phyloP scores from a whole-genome alignment of 2,329 filamentous ascomycete species.

The Teratosphaeriaceae sp. region DNA sequence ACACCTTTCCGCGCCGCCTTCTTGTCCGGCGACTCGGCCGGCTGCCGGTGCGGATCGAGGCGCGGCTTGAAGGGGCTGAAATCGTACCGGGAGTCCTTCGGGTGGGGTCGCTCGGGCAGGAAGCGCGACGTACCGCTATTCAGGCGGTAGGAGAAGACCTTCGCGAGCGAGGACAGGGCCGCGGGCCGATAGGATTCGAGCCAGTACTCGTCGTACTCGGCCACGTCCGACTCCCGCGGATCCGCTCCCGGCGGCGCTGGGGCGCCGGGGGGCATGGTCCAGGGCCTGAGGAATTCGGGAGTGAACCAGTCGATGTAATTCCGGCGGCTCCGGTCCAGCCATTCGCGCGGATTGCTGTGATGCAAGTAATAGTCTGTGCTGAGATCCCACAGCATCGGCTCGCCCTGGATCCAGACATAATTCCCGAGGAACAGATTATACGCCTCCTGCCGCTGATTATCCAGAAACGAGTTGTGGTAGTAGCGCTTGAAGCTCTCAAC shows the following conservation, averaged over 20 bases:
- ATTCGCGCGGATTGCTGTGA: slow-evolving; percentile 72
- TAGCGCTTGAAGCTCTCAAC: slow-evolving; percentile 98
- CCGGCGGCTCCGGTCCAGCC: slow-evolving; percentile 54
- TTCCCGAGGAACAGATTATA: slow-evolving; percentile 97
- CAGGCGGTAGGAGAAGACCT: slow-evolving; percentile 89
- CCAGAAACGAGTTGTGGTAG: slow-evolving; percentile 97
- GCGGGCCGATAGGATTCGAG: slow-evolving; percentile 90
- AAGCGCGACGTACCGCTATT: slow-evolving; percentile 75
- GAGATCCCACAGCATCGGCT: slow-evolving; percentile 96
- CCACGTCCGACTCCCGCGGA: slow-evolving; percentile 31
- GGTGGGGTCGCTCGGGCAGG: slow-evolving; percentile 60
- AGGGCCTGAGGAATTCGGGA: slow-evolving; percentile 60
- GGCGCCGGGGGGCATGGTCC: slow-evolving; percentile 46
- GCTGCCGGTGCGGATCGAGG: slow-evolving; percentile 31
- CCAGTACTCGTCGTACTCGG: slow-evolving; percentile 89
- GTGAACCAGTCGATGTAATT: slow-evolving; percentile 91
- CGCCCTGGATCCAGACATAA: slow-evolving; percentile 78
- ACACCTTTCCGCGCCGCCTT: slow-evolving; percentile 60
- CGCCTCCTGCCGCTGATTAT: slow-evolving; percentile 95
- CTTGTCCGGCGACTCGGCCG: slow-evolving; percentile 53
- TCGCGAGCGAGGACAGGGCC: slow-evolving; percentile 80
- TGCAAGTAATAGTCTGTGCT: slow-evolving; percentile 94
- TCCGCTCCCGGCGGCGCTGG: slow-evolving; percentile 1
- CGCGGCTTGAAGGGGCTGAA: slow-evolving; percentile 83
- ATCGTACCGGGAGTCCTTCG: slow-evolving; percentile 67